phyloP scores from a whole-genome alignment of 192 early-diverging fungal species.

The Pilobolus umbonatus region DNA sequence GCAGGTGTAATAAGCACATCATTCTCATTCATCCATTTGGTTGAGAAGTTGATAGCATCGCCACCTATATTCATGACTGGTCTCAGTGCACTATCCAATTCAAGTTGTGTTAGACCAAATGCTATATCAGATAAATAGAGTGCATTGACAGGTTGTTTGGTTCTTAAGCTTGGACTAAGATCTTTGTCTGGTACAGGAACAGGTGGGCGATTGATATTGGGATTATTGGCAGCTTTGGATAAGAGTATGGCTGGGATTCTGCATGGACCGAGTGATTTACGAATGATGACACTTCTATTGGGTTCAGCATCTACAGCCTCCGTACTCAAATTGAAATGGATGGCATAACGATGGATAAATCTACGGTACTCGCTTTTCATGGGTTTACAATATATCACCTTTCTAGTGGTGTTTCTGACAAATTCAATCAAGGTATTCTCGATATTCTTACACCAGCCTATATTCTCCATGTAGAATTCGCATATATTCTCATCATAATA shows the following conservation, averaged over 20 bases:
- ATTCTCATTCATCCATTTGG: constrained; percentile 49
- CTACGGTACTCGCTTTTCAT: constrained; percentile 61
- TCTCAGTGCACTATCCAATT: constrained; percentile 44
- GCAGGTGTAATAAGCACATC: constrained; percentile 46
- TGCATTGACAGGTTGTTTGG: constrained; percentile 54
- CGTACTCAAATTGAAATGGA: constrained; percentile 66
- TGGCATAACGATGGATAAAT: constrained; percentile 69
- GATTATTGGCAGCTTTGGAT: constrained; percentile 33
- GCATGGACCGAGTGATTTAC: constrained; percentile 40
- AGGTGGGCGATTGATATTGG: constrained; percentile 11
- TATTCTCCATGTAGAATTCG: constrained; percentile 59
- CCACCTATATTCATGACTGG: constrained; percentile 38
- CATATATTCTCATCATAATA: constrained; percentile 61
- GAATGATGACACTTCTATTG: constrained; percentile 59
- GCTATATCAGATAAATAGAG: constrained; percentile 48
- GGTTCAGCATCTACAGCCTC: constrained; percentile 81
- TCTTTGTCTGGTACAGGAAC: background rate
- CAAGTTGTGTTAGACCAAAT: constrained; percentile 45
- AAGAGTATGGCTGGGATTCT: constrained; percentile 34
- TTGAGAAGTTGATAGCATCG: constrained; percentile 30
- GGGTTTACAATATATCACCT: constrained; percentile 59
- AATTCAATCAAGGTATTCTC: constrained; percentile 66
- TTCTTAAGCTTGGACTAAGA: background rate
- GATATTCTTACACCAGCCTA: constrained; percentile 61
- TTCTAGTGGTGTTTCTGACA: constrained; percentile 50